Evolutionary conservation across 1,139 yeast species (phyloP).

Genomic region (Candida buenavistaensis): DNA sequence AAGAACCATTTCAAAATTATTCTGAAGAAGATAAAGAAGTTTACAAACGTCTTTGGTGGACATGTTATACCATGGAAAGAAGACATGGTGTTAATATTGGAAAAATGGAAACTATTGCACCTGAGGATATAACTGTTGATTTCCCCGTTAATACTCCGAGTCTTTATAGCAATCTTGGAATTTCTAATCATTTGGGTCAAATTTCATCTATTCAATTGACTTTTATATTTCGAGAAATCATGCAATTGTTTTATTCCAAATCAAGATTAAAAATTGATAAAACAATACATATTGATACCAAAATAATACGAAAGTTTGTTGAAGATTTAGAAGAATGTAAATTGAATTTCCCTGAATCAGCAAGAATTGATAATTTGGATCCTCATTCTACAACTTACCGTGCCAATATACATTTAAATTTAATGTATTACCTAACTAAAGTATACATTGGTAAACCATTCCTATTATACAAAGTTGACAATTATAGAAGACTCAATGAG

Average conservation of each 20-base stretch:
- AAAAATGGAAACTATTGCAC: conserved; percentile 15
- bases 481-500: conserved; percentile 10
- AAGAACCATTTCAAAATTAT: conserved; percentile 10
- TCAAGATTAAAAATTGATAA: conserved; percentile 10
- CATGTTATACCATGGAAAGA: conserved; percentile 20
- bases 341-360: conserved; percentile 14
- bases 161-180: conserved; percentile 15
- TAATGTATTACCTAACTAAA: conserved; percentile 18
- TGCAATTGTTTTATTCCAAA: conserved; percentile 13
- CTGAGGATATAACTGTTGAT: conserved; percentile 15
- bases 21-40: conserved; percentile 14
- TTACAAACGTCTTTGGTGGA: conserved; percentile 19
- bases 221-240: conserved; percentile 16
- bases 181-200: conserved; percentile 18
- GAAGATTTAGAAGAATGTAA: conserved; percentile 16
- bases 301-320: conserved; percentile 15
- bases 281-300: conserved; percentile 14
- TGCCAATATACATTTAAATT: conserved; percentile 18
- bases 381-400: conserved; percentile 13
- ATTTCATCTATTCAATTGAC: conserved; percentile 15
- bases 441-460: conserved; percentile 21
- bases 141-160: conserved; percentile 15
- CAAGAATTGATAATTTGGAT: conserved; percentile 13
- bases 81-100: conserved; percentile 19
- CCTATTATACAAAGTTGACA: conserved; percentile 19